Conservation (phyloP, 108 stramenopile genomes). For the Pseudonitzschia delicatissima region DNA sequence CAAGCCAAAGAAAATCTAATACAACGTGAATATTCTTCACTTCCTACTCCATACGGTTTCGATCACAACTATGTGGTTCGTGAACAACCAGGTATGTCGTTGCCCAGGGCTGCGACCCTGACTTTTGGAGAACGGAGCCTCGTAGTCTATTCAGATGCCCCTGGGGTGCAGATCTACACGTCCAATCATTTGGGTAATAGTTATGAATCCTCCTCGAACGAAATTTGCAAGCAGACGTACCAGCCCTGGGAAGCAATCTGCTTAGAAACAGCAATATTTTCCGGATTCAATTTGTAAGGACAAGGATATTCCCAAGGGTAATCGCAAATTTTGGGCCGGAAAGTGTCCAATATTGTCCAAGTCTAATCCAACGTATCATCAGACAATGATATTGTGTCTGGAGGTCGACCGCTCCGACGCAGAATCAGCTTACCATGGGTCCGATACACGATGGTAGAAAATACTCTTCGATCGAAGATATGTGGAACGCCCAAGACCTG, state of each 20-base stretch:
- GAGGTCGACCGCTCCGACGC: conserved; percentile 12
- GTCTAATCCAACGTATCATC: conserved; percentile 45
- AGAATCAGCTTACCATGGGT: conserved; percentile 12
- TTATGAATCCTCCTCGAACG: conserved; percentile 3
- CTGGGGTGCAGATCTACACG: conserved; percentile 89
- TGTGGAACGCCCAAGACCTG: conserved; percentile 41
- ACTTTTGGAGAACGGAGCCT: conserved; percentile 30
- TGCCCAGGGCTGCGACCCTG: conserved; percentile 25
- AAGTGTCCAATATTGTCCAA: conserved; percentile 61
- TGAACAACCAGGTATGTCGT: conserved; percentile 14
- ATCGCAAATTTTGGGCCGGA: conserved; percentile 48
- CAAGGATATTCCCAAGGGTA: conserved; percentile 1
- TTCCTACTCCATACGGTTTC: conserved; percentile 57
- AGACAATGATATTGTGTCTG: conserved; percentile 38
- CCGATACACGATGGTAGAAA: conserved; percentile 28
- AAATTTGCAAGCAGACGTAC: conserved; percentile 55
- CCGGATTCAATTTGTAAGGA: conserved; percentile 58
- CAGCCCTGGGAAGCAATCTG: conserved; percentile 70
- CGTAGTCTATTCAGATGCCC: conserved; percentile 58
- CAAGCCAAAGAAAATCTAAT: conserved; percentile 24
- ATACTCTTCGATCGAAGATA: conserved; percentile 30
- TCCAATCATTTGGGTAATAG: conserved; percentile 65
- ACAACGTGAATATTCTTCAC: conserved; percentile 4
- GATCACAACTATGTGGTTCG: conserved; percentile 83
- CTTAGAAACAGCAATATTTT: conserved; percentile 85